A percentile compares a stretch with the other conserved stretches of the same genome.
phyloP scores from a whole-genome alignment of 495 filamentous ascomycete species.

The Evernia prunastri region DNA sequence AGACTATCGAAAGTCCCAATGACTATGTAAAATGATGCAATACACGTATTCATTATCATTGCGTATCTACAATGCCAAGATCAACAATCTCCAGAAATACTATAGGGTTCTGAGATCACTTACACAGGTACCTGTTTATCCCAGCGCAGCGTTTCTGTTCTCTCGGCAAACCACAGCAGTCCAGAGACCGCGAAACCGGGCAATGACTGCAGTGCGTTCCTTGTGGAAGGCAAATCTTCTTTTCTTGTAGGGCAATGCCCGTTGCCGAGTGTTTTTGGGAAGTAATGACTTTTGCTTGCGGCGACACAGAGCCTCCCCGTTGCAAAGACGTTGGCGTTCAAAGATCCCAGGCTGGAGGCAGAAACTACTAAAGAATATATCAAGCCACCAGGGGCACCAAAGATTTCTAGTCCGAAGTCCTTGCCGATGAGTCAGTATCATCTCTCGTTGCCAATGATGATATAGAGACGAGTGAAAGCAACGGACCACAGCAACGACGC shows the following conservation, averaged over 20 bases:
- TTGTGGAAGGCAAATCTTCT: not conserved
- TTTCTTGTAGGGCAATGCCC: constrained; percentile 9
- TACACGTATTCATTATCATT: not conserved
- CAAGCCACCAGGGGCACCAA: constrained; percentile 2
- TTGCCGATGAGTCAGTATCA: not conserved
- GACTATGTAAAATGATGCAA: constrained; percentile 2
- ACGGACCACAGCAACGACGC: constrained; percentile 14
- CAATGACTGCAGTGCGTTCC: not conserved
- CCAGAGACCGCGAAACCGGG: not conserved
- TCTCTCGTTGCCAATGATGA: not conserved
- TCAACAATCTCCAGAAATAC: not conserved
- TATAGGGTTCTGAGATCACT: not conserved
- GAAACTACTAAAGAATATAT: constrained; percentile 19
- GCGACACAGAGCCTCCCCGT: constrained; percentile 7
- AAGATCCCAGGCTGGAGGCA: constrained; percentile 16
- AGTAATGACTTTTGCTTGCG: constrained; percentile 9
- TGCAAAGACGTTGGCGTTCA: constrained; percentile 23
- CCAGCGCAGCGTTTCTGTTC: constrained; percentile 7
- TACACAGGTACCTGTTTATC: constrained; percentile 12
- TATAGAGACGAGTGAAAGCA: no score
- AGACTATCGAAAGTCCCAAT: constrained; percentile 13
- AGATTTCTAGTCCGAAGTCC: constrained; percentile 13
- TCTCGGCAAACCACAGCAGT: not conserved
- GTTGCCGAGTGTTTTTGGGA: constrained; percentile 8
- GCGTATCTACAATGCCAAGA: not conserved